Percentiles rank a stretch among this genome's conserved stretches.
Conservation (phyloP, 305 asterid species). For the Fraxinus sp. region DNA sequence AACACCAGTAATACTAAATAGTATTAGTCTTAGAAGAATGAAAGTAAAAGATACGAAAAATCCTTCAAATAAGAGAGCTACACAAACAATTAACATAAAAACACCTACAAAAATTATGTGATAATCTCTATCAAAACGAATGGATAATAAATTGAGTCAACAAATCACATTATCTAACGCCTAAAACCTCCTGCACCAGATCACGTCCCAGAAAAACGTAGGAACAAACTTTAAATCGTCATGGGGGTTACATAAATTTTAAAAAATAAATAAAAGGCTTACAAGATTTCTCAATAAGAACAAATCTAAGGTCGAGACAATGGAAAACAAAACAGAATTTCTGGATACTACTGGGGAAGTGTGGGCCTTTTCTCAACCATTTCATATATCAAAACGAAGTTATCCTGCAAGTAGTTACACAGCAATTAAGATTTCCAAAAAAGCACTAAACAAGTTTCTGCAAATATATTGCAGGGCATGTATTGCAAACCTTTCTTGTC, state of each 20-base stretch:
- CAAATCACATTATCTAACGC: background rate
- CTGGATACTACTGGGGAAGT: conserved; percentile 39
- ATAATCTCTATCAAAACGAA: background rate
- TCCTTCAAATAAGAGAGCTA: background rate
- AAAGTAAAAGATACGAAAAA: background rate
- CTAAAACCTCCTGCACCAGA: background rate
- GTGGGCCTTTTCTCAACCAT: conserved; percentile 67
- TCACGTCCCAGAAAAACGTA: background rate
- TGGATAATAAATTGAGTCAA: background rate
- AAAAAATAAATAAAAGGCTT: too few relatives aligned
- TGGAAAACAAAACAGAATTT: background rate
- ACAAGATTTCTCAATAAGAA: background rate
- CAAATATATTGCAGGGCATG: conserved; percentile 8
- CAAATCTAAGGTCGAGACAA: background rate
- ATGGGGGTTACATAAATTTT: background rate
- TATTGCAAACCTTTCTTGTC: conserved; percentile 56
- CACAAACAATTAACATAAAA: background rate
- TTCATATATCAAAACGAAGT: conserved; percentile 69
- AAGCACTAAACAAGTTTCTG: background rate
- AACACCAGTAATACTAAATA: too few relatives aligned
- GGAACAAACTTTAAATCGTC: background rate
- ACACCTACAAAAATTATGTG: background rate
- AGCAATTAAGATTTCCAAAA: background rate
- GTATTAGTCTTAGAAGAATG: background rate
- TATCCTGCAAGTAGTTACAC: conserved; percentile 52